Base-by-base conservation (phyloP, 768 basidiomycete species). In the Termitomyces sp. region DNA sequence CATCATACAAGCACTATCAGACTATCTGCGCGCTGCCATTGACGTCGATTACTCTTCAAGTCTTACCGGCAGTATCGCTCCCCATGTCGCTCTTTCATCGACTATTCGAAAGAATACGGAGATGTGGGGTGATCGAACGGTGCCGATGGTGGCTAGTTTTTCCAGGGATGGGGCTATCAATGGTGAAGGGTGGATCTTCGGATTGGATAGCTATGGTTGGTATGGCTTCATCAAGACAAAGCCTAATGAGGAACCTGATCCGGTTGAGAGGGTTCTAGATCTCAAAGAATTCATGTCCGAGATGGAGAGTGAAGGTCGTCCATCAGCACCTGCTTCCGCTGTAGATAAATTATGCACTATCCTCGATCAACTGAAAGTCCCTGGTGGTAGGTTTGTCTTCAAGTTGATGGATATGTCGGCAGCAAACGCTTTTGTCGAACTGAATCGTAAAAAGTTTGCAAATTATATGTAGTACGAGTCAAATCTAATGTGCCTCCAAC, bases 1-100 rank as follows among this genome's bases (percentile, higher is more conserved):
- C 15, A 25, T 70, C 29, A 59, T 72, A 9, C 63, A 68, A 41
- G 59, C 53, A 10, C 56, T 70, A 25, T 55, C 53, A 6, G 62
- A 60, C 31, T 32, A 59, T 20, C 45, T 64, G 40, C 3, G 27
- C 27, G 13, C n/a, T 2, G 40, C 1, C 20, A 12, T 56, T 13
- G 29, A 40, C 40, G 11, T 1, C 20, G 1, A 40, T 22, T 7
- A 4, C n/a, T 36, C 12, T n/a, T n/a, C n/a, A n/a, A n/a, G n/a
- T n/a, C n/a, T n/a, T 45, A 5, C 5, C 3, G 5, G 7, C 1
- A 39, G 25, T 11, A 16, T 65, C 43, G 44, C 52, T 13, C 54
- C 60, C 1, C 60, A 55, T 33, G 60, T 52, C 15, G 58, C 58
- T 6, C 60, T 64, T 41, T 58, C 62, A 11, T 38, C 61, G 11